A percentile compares a stretch with the other conserved stretches of the same genome.
Evolutionary conservation across 768 basidiomycete genomes (phyloP).

Genomic region (Psilocybe subaeruginosa): DNA sequence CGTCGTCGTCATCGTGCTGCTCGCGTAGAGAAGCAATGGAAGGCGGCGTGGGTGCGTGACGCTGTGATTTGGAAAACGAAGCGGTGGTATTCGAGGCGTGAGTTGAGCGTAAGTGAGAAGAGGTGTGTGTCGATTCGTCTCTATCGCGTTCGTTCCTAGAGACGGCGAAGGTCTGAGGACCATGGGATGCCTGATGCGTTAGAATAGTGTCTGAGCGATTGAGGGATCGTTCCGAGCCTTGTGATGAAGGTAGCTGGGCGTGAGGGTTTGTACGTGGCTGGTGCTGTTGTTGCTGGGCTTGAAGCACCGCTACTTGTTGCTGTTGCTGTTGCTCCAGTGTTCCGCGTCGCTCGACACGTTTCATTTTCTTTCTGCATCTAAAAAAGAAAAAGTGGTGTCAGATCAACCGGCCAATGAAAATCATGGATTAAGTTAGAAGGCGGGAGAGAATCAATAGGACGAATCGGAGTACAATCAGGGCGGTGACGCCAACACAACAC

Average conservation of each 20-base stretch:
- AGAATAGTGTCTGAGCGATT: constrained; percentile 30
- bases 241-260: constrained; percentile 21
- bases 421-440: no score
- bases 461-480: constrained; percentile 2
- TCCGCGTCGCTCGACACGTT: constrained; percentile 75
- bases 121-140: constrained; percentile 1
- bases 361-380: constrained; percentile 86
- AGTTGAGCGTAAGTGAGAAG: not conserved
- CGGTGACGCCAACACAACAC: not conserved
- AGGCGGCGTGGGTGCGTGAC: constrained; percentile 24
- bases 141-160: not conserved
- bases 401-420: not conserved
- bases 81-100: not conserved
- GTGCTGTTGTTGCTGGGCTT: constrained; percentile 26
- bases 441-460: not conserved
- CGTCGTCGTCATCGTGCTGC: constrained; percentile 22
- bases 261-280: constrained; percentile 19
- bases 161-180: constrained; percentile 6
- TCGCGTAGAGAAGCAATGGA: constrained; percentile 25
- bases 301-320: constrained; percentile 20
- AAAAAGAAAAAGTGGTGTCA: constrained; percentile 11
- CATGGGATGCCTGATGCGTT: constrained; percentile 20
- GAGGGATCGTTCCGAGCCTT: constrained; percentile 24
- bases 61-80: constrained; percentile 9
- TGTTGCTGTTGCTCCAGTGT: constrained; percentile 49